A percentile compares a stretch with the other conserved stretches of the same genome.
phyloP scores from a whole-genome alignment of 2,329 filamentous ascomycete genomes.

The Aspergillus transmontanensis region DNA sequence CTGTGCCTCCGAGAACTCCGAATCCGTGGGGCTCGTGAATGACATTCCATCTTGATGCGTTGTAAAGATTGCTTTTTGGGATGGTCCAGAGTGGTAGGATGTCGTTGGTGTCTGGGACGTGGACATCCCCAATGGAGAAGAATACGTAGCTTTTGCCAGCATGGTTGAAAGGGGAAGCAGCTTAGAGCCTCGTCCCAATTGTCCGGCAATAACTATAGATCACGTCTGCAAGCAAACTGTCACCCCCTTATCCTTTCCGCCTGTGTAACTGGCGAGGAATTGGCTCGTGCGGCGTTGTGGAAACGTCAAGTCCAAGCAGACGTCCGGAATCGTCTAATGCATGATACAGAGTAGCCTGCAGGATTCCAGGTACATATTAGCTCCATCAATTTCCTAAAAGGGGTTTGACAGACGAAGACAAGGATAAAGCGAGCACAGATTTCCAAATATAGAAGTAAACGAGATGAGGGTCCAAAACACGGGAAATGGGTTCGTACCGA shows the following conservation, averaged over 20 bases:
- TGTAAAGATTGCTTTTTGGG: slow-evolving; percentile 32
- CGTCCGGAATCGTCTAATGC: slow-evolving; percentile 13
- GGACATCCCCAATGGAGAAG: slow-evolving; percentile 33
- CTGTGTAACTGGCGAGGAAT: neutral
- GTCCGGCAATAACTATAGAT: neutral
- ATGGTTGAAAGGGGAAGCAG: slow-evolving; percentile 26
- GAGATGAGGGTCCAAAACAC: neutral
- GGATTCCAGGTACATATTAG: slow-evolving; percentile 7
- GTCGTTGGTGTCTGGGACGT: slow-evolving; percentile 39
- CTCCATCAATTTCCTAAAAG: neutral
- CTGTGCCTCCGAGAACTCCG: slow-evolving; percentile 79
- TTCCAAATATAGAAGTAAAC: slow-evolving; percentile 8
- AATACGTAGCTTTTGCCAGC: slow-evolving; percentile 47
- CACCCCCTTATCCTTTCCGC: neutral
- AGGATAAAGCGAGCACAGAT: neutral
- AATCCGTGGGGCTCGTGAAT: slow-evolving; percentile 84
- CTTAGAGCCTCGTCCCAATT: neutral
- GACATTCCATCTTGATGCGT: slow-evolving; percentile 38
- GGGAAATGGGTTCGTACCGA: slow-evolving; percentile 1
- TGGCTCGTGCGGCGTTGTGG: slow-evolving; percentile 1
- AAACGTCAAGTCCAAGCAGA: slow-evolving; percentile 5
- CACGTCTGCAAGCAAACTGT: neutral
- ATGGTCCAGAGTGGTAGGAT: slow-evolving; percentile 32
- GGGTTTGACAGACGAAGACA: neutral
- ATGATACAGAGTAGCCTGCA: slow-evolving; percentile 9